Evolutionary conservation across 2,329 filamentous ascomycete genomes (phyloP).

Genomic region (Calonectria pseudoturangicola): DNA sequence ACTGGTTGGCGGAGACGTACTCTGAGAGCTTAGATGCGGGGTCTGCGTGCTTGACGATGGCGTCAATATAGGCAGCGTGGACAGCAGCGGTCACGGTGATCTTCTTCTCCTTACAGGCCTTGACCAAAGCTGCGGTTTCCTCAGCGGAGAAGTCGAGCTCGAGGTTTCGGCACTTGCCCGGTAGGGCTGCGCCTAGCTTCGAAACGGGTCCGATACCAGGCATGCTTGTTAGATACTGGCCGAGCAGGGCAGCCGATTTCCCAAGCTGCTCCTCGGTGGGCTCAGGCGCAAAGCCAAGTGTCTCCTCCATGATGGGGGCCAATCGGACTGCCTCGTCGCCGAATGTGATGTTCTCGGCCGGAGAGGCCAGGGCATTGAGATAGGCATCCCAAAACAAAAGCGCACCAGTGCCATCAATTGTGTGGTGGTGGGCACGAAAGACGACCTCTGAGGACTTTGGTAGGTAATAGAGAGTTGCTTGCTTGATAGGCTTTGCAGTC

Average conservation of each 20-base stretch:
- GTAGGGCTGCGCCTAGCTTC: constrained; percentile 4
- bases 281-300: constrained; percentile 16
- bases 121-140: constrained; percentile 19
- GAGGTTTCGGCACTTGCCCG: constrained; percentile 32
- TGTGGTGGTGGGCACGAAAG: constrained; percentile 51
- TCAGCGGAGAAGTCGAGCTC: constrained; percentile 30
- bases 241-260: neutral
- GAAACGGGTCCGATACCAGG: constrained; percentile 14
- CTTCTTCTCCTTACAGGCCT: constrained; percentile 19
- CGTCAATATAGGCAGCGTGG: constrained; percentile 18
- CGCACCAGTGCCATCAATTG: constrained; percentile 49
- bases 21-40: constrained; percentile 35
- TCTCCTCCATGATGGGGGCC: constrained; percentile 36
- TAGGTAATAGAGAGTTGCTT: constrained; percentile 38
- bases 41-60: constrained; percentile 18
- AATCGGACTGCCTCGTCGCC: constrained; percentile 34
- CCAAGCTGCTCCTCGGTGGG: constrained; percentile 7
- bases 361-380: constrained; percentile 43
- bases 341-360: constrained; percentile 27
- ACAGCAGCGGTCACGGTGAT: constrained; percentile 14
- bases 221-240: neutral
- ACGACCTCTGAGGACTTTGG: constrained; percentile 42
- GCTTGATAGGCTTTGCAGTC: constrained; percentile 33
- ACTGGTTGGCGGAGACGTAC: constrained; percentile 51
- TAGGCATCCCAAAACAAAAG: constrained; percentile 51